A percentile compares a stretch with the other conserved stretches of the same genome.
Conservation (phyloP, 306 rosid genomes). For the Sechiopsis laciniata region DNA sequence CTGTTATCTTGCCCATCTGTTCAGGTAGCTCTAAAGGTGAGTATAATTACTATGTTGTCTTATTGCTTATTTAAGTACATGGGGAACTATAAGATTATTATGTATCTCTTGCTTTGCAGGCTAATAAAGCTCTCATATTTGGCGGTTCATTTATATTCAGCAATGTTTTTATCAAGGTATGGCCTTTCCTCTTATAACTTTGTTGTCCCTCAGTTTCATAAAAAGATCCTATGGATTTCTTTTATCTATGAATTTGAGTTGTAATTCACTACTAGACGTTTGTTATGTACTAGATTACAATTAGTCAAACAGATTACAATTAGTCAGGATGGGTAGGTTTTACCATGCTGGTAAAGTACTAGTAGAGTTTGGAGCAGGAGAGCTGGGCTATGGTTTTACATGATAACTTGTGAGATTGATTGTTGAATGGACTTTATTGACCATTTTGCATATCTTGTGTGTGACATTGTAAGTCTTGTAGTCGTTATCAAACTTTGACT, state of each 20-base stretch:
- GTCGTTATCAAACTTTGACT: background rate
- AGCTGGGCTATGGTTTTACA: constrained; percentile 14
- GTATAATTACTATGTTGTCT: constrained; percentile 21
- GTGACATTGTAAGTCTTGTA: background rate
- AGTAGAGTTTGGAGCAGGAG: background rate
- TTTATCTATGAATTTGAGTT: background rate
- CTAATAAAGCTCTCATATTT: constrained; percentile 66
- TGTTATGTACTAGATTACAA: background rate
- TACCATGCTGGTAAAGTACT: background rate
- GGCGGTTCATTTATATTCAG: constrained; percentile 79
- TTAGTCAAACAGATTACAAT: background rate
- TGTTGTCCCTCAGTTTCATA: constrained; percentile 13
- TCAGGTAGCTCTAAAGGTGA: constrained; percentile 79
- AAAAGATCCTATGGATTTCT: constrained; percentile 6
- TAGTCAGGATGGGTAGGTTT: background rate
- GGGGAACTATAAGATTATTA: constrained; percentile 22
- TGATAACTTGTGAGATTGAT: constrained; percentile 15
- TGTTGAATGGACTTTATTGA: background rate
- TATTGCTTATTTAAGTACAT: constrained; percentile 19
- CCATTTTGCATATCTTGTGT: constrained; percentile 3
- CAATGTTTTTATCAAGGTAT: constrained; percentile 74
- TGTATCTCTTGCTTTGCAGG: constrained; percentile 52
- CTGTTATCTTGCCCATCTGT: constrained; percentile 73
- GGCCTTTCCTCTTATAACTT: constrained; percentile 13
- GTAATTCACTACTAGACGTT: constrained; percentile 1